Conservation (phyloP, 2,329 filamentous ascomycete genomes). For the Plenodomus lindquistii region DNA sequence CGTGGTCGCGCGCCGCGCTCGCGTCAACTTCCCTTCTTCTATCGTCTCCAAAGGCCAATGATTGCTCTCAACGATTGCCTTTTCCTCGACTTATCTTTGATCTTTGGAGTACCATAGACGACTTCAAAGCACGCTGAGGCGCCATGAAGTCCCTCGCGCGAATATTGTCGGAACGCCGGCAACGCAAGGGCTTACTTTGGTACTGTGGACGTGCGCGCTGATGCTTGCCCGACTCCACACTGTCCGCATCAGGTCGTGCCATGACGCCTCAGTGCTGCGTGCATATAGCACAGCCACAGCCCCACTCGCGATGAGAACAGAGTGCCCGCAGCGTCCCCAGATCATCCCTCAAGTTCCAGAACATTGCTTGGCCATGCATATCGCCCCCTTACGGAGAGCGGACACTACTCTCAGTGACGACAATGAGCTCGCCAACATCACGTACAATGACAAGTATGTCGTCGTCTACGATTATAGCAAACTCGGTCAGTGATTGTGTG, state of each 20-base stretch:
- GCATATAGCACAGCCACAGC: constrained; percentile 12
- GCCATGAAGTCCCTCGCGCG: too few species aligned
- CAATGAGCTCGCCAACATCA: constrained; percentile 24
- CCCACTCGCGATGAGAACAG: background rate
- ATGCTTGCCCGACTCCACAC: constrained; percentile 10
- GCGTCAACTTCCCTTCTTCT: too few species aligned
- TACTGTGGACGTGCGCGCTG: constrained; percentile 3
- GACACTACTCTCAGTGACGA: constrained; percentile 31
- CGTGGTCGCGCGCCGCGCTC: background rate
- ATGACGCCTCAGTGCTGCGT: constrained; percentile 8
- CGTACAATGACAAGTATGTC: constrained; percentile 40
- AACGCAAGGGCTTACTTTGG: constrained; percentile 13
- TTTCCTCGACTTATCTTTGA: too few species aligned
- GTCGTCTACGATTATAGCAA: constrained; percentile 35
- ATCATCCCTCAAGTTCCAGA: background rate
- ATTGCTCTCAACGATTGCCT: too few species aligned
- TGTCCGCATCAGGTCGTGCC: constrained; percentile 7
- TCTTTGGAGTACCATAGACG: too few species aligned
- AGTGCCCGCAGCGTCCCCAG: too few species aligned
- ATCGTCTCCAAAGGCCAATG: too few species aligned
- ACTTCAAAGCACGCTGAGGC: too few species aligned
- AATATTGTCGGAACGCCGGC: constrained; percentile 18
- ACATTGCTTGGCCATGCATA: constrained; percentile 16
- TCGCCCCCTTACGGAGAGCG: constrained; percentile 21
- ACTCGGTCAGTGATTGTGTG: constrained; percentile 21